These are phyloP conservation scores for Coffea canephora DNA, from an alignment of 257 asterid genomes.

Conservation along the genomic window DNA sequence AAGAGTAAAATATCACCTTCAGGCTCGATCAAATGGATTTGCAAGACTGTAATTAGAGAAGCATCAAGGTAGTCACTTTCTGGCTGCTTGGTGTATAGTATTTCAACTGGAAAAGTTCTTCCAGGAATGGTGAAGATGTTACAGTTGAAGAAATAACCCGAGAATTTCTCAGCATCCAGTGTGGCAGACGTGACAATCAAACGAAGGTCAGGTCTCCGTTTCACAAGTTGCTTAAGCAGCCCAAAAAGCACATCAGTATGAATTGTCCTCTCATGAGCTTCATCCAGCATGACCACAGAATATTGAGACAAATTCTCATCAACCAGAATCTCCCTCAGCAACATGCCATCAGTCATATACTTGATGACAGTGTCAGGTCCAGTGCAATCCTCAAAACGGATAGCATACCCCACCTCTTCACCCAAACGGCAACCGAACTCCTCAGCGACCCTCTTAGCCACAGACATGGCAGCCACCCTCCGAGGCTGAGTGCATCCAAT, in stretches of 20 bases:
- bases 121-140: constrained; percentile 96
- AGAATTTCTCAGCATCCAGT: constrained; percentile 91
- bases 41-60: constrained; percentile 74
- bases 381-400: constrained; percentile 94
- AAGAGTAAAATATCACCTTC: constrained; percentile 95
- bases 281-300: constrained; percentile 92
- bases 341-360: constrained; percentile 98
- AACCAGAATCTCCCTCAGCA: constrained; percentile 84
- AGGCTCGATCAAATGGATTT: constrained; percentile 93
- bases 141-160: constrained; percentile 87
- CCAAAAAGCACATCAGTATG: constrained; percentile 87
- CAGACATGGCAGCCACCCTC: constrained; percentile 98
- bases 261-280: constrained; percentile 93
- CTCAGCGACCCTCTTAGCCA: constrained; percentile 97
- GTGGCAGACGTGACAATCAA: constrained; percentile 94
- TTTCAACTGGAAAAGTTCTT: constrained; percentile 90
- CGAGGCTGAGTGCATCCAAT: constrained; percentile 98
- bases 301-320: constrained; percentile 82
- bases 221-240: constrained; percentile 66
- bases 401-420: constrained; percentile 93
- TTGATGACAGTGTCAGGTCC: constrained; percentile 94
- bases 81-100: constrained; percentile 92
- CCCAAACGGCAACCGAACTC: constrained; percentile 95
- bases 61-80: constrained; percentile 96
- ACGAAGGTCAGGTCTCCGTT: constrained; percentile 84